A percentile compares a stretch with the other conserved stretches of the same genome.
Evolutionary conservation across 495 filamentous ascomycete genomes (phyloP).

Genomic region (Penicillium chermesinum): DNA sequence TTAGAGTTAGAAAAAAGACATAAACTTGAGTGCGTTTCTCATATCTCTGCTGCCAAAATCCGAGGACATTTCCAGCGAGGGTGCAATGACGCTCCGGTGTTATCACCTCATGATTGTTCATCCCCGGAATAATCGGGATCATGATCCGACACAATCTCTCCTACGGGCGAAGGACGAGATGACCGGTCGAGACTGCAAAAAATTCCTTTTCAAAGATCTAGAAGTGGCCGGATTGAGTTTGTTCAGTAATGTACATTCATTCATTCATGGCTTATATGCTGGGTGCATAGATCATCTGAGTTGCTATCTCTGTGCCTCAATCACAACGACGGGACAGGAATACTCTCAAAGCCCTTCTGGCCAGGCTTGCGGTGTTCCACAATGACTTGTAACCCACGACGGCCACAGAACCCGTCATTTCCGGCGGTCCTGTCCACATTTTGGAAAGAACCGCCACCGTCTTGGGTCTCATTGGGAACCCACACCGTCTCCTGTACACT

Average conservation of each 20-base stretch:
- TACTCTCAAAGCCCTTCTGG: conserved; percentile 49
- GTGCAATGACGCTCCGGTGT: no score
- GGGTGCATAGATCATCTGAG: no score
- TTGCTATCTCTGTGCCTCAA: neutral
- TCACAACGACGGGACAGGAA: conserved; percentile 28
- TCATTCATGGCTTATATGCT: neutral
- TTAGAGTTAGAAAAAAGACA: no score
- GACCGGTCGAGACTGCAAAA: no score
- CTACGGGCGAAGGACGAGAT: no score
- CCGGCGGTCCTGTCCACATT: conserved; percentile 36
- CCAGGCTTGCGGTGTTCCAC: conserved; percentile 45
- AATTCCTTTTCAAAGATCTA: neutral
- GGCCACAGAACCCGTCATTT: conserved; percentile 54
- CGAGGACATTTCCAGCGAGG: no score
- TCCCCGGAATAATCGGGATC: no score
- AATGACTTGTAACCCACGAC: conserved; percentile 52
- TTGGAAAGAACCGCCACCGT: conserved; percentile 39
- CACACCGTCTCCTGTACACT: conserved; percentile 50
- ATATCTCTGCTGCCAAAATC: no score
- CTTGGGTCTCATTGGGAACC: conserved; percentile 32
- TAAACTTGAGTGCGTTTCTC: no score
- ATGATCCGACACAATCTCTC: neutral
- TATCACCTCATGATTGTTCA: no score
- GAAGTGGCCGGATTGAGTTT: neutral
- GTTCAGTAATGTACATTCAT: neutral